phyloP scores from a whole-genome alignment of 352 stramenopile species.

The Globisporangium yorkense region DNA sequence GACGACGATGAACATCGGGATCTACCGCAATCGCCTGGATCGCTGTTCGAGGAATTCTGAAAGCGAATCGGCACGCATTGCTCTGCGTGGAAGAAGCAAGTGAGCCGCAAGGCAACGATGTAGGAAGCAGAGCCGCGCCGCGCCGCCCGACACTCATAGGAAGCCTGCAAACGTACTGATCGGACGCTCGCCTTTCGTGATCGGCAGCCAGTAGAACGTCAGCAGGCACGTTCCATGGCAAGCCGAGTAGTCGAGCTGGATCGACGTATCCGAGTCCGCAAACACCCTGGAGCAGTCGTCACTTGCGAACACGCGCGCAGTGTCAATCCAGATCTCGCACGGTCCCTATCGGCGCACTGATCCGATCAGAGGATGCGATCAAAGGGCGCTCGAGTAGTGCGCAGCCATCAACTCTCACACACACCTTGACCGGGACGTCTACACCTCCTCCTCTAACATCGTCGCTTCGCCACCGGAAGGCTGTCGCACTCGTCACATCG shows the following conservation, averaged over 20 bases:
- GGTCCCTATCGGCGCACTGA: slow-evolving; percentile 14
- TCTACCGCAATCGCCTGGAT: background rate
- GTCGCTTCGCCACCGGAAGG: slow-evolving; percentile 21
- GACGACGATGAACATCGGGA: too few relatives aligned
- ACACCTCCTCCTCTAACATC: background rate
- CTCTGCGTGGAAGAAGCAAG: background rate
- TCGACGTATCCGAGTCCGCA: slow-evolving; percentile 17
- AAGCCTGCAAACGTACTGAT: slow-evolving; percentile 22
- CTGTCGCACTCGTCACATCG: slow-evolving; percentile 9
- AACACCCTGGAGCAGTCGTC: slow-evolving; percentile 34
- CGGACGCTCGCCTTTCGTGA: slow-evolving; percentile 17
- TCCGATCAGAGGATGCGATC: slow-evolving; percentile 8
- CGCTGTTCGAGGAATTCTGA: background rate
- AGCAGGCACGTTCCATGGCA: slow-evolving; percentile 33
- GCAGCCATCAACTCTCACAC: background rate
- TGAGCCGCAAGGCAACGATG: background rate
- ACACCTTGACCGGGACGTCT: slow-evolving; percentile 3
- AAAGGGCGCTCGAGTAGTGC: background rate
- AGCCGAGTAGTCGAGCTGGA: slow-evolving; percentile 36
- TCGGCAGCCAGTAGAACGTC: slow-evolving; percentile 37
- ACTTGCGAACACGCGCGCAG: slow-evolving; percentile 19
- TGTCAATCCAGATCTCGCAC: slow-evolving; percentile 45
- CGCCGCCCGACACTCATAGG: background rate
- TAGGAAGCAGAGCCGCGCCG: background rate
- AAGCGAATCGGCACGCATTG: slow-evolving; percentile 11